Conservation (phyloP, 1,139 yeast genomes). For the Meyerozyma smithsonii region DNA sequence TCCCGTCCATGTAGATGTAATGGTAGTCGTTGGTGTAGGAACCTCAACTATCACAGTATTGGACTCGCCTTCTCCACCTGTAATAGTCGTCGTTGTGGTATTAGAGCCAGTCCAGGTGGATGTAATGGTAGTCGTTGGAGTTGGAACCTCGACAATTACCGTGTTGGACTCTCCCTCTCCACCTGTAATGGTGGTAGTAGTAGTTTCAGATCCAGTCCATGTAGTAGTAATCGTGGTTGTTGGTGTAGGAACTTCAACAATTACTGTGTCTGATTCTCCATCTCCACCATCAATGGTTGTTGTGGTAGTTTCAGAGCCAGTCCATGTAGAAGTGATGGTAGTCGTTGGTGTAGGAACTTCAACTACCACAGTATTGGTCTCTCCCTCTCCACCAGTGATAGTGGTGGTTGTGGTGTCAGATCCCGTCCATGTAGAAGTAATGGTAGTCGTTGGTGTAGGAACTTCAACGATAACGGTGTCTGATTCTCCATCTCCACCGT, state of each 20-base stretch:
- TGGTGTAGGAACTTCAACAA: constrained; percentile 17
- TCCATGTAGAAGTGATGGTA: constrained; percentile 3
- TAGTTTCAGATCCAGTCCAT: constrained; percentile 10
- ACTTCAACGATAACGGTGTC: constrained; percentile 4
- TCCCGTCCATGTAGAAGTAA: constrained; percentile 12
- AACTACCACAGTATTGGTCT: not conserved
- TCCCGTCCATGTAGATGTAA: constrained; percentile 11
- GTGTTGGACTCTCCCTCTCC: constrained; percentile 8
- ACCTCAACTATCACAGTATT: constrained; percentile 12
- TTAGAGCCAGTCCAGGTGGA: constrained; percentile 7
- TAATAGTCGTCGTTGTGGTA: constrained; percentile 8
- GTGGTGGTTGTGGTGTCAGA: constrained; percentile 8
- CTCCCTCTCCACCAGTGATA: constrained; percentile 2
- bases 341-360: constrained; percentile 4
- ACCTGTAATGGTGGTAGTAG: constrained; percentile 7
- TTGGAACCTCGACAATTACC: constrained; percentile 8
- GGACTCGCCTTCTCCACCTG: constrained; percentile 8
- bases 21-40: constrained; percentile 10
- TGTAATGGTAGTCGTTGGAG: constrained; percentile 8
- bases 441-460: constrained; percentile 11
- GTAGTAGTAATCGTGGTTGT: constrained; percentile 11
- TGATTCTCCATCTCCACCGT: constrained; percentile 12
- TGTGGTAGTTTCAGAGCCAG: not conserved
- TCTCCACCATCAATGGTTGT: not conserved
- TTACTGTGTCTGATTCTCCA: constrained; percentile 11